Conservation (phyloP, 305 asterid species). For the Fraxinus xanthoxyloides region DNA sequence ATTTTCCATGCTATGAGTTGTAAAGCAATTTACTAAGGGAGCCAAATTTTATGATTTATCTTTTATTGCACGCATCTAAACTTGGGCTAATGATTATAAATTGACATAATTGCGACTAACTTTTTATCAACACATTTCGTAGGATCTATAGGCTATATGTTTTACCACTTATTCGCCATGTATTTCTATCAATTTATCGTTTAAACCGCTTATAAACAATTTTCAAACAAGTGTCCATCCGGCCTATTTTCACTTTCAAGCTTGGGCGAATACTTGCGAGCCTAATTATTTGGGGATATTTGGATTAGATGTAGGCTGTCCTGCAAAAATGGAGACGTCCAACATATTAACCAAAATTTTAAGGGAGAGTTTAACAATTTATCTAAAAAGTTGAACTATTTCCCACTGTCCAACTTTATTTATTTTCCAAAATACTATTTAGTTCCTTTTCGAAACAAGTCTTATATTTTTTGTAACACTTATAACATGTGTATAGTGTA, state of each 20-base stretch:
- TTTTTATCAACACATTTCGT: neutral
- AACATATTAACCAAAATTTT: neutral
- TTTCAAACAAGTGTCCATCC: neutral
- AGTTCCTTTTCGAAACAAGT: neutral
- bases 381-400: neutral
- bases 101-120: too few species aligned
- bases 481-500: neutral
- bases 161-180: neutral
- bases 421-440: neutral
- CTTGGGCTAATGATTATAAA: neutral
- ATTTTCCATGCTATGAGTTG: conserved; percentile 28
- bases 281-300: neutral
- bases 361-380: neutral
- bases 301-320: neutral
- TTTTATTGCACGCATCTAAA: neutral
- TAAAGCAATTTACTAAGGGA: conserved; percentile 22
- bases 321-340: neutral
- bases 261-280: neutral
- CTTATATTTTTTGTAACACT: neutral
- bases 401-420: neutral
- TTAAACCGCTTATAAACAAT: neutral
- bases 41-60: neutral
- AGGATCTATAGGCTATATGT: too few species aligned
- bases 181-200: neutral
- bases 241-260: neutral